phyloP scores from a whole-genome alignment of 495 filamentous ascomycete species.

The Diplogelasinospora grovesii region DNA sequence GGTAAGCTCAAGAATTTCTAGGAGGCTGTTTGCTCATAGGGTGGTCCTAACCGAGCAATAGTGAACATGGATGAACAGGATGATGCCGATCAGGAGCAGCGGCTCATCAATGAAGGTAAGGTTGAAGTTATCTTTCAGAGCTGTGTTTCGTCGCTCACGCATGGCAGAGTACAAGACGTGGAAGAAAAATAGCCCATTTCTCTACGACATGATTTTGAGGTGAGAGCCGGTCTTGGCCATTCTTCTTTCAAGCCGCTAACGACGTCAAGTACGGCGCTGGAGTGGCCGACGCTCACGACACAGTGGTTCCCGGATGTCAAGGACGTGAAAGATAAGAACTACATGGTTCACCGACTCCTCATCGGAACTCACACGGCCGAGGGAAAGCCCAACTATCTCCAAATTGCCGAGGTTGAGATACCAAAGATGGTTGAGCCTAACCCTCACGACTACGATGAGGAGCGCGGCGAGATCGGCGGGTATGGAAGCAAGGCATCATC shows the following conservation, averaged over 20 bases:
- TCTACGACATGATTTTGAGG: slow-evolving; percentile 94
- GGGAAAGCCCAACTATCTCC: slow-evolving; percentile 82
- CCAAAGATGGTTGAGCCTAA: slow-evolving; percentile 71
- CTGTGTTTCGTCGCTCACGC: slow-evolving; percentile 10
- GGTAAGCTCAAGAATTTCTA: slow-evolving; percentile 28
- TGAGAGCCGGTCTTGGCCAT: slow-evolving; percentile 15
- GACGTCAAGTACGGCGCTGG: slow-evolving; percentile 68
- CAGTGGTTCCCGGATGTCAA: slow-evolving; percentile 98
- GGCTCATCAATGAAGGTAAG: slow-evolving; percentile 89
- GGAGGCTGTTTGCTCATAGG: slow-evolving; percentile 8
- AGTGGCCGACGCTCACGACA: slow-evolving; percentile 96
- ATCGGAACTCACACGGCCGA: slow-evolving; percentile 93
- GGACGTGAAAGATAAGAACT: slow-evolving; percentile 73
- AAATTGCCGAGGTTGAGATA: slow-evolving; percentile 87
- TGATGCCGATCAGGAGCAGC: slow-evolving; percentile 62
- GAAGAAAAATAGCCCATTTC: slow-evolving; percentile 99
- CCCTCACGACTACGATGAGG: slow-evolving; percentile 78
- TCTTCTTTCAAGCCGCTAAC: slow-evolving; percentile 6
- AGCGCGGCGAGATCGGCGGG: slow-evolving; percentile 86
- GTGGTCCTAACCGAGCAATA: too few relatives aligned
- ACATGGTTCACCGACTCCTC: slow-evolving; percentile 82
- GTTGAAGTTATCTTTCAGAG: not conserved
- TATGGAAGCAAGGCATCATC: slow-evolving; percentile 63
- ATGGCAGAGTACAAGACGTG: slow-evolving; percentile 93
- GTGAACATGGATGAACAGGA: slow-evolving; percentile 59